Base-by-base conservation (phyloP, 139 green algal species). In the Eudorina sp. region DNA sequence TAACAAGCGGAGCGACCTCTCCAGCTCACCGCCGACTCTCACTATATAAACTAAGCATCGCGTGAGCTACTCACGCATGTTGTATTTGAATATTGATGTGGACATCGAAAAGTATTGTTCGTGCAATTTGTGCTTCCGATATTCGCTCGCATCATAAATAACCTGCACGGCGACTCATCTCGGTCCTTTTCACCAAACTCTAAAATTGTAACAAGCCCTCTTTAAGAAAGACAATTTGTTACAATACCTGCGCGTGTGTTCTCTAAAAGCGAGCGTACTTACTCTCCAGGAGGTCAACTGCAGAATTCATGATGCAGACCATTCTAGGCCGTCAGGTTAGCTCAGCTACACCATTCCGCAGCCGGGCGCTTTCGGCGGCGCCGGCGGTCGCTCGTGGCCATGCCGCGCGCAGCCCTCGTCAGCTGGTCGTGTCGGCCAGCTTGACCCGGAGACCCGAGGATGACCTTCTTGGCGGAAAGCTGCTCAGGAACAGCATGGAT, bases 401-500 rank as follows among this genome's bases (percentile, higher is more conserved):
- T 64, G 60, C 36, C 80, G n/a, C n/a, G 25, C 80, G 60, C 25
- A 11, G n/a, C 40, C 58, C 38, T 53, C 41, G 80, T 53, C 53
- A 84, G 27, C 77, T 66, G 27, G 60, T 55, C 38, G 81, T 87
- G 0, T 38, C 31, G 6, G 48, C 46, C 58, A 91, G 86, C 74
- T 73, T 93, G n/a, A 90, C 76, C 51, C 79, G 76, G 51, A 82
- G 86, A 19, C 60, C 78, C 11, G 90, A 88, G 69, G 83, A 93
- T 45, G 86, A 91, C n/a, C 62, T 76, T 18, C 34, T 80, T 29
- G 83, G 25, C 6, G 83, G 68, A 3, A 88, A 88, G 68, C 83
- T 46, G 18, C 69, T 88, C 11, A 82, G 72, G 83, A 88, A 88
- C 83, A 82, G 68, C 68, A 69, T 81, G 83, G 83, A 88, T 8